phyloP scores from a whole-genome alignment of 805 yeast genomes.

The Starmerella scarabaei region DNA sequence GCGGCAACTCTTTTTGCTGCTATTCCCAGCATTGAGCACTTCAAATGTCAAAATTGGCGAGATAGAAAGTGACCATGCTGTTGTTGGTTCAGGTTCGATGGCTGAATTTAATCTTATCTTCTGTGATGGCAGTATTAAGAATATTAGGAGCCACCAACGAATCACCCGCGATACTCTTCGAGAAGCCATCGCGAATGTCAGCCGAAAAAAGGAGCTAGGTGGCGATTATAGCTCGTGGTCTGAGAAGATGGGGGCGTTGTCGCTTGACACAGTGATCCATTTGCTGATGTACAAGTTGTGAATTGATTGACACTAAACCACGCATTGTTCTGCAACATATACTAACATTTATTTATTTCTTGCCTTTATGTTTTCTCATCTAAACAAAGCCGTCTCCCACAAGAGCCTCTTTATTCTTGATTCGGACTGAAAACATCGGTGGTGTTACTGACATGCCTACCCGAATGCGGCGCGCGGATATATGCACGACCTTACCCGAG shows the following conservation, averaged over 20 bases:
- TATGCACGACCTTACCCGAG: too few relatives aligned
- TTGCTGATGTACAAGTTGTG: constrained; percentile 1
- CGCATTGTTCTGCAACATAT: too few relatives aligned
- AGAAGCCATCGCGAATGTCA: constrained; percentile 2
- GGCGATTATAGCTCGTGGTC: not conserved
- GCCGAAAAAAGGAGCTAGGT: constrained; percentile 1
- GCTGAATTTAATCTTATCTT: constrained; percentile 10
- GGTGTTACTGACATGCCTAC: too few relatives aligned
- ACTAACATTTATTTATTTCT: too few relatives aligned
- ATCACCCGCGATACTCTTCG: constrained; percentile 5
- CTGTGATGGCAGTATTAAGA: constrained; percentile 4
- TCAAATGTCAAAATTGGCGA: constrained; percentile 16
- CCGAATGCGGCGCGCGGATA: too few relatives aligned
- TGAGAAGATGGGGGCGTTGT: constrained; percentile 2
- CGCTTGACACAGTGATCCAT: constrained; percentile 5
- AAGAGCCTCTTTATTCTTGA: too few relatives aligned
- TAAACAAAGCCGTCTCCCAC: too few relatives aligned
- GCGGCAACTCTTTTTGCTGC: constrained; percentile 35
- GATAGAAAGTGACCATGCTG: constrained; percentile 7
- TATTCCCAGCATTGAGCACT: constrained; percentile 31
- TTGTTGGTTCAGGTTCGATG: constrained; percentile 18
- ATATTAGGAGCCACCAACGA: constrained; percentile 1
- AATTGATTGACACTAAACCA: too few relatives aligned
- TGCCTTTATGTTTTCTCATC: too few relatives aligned
- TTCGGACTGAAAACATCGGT: too few relatives aligned